A percentile compares a stretch with the other conserved stretches of the same genome.
Conservation (phyloP, 768 basidiomycete species). For the Serendipita indica region DNA sequence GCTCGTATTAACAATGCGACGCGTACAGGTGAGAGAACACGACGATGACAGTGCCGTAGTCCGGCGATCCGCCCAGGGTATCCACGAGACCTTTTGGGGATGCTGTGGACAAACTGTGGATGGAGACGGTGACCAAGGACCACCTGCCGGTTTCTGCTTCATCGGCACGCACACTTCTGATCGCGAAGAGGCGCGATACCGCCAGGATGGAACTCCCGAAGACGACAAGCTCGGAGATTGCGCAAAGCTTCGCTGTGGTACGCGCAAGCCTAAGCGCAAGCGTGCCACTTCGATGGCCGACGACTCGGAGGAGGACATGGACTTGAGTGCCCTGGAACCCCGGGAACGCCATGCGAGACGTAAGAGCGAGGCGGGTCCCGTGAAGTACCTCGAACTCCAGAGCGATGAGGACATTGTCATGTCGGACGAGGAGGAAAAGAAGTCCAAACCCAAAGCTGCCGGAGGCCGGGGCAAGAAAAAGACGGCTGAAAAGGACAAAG, state of each 20-base stretch:
- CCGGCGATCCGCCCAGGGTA: slow-evolving; percentile 28
- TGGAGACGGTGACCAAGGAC: slow-evolving; percentile 67
- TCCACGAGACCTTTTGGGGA: slow-evolving; percentile 43
- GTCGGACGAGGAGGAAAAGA: not conserved
- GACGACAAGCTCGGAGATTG: slow-evolving; percentile 60
- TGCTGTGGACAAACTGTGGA: slow-evolving; percentile 54
- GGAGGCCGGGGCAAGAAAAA: not conserved
- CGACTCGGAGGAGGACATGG: not conserved
- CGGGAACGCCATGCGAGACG: slow-evolving; percentile 3
- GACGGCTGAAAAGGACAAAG: not conserved
- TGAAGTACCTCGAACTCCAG: not conserved
- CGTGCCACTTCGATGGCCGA: not conserved
- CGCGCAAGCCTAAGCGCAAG: slow-evolving; percentile 2
- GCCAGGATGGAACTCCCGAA: slow-evolving; percentile 49
- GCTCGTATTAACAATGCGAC: not conserved
- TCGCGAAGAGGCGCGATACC: slow-evolving; percentile 58
- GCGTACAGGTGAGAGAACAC: slow-evolving; percentile 38
- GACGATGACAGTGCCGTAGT: slow-evolving; percentile 72
- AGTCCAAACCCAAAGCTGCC: not conserved
- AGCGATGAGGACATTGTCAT: not conserved
- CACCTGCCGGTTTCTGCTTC: slow-evolving; percentile 79
- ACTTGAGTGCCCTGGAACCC: not conserved
- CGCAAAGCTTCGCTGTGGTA: slow-evolving; percentile 33
- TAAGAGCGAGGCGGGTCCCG: not conserved
- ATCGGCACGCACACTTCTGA: slow-evolving; percentile 72